Evolutionary conservation across 2,329 filamentous ascomycete genomes (phyloP), one percentile per base, ranked within the genome.

Genomic region (Colletotrichum gloeosporioides): DNA sequence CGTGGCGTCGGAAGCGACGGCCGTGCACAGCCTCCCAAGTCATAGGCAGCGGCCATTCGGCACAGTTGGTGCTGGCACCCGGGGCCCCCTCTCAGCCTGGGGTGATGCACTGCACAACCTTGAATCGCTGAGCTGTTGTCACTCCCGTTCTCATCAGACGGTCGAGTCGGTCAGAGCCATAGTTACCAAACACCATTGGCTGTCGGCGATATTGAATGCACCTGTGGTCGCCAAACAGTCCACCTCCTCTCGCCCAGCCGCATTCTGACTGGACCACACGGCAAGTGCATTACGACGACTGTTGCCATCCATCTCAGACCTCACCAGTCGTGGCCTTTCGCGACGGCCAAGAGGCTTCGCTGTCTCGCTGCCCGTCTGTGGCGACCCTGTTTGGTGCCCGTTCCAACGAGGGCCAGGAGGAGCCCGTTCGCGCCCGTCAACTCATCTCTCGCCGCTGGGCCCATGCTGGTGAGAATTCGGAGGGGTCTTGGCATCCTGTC

Each of bases 271-370:
- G 64, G 73, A 34, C 27, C 44, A 18, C 31, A 22, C 36, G 27
- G 31, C 39, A 27, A 62, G 73, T 57, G 64, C 57, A 76, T 73
- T 73, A 73, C 73, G 73, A 76, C 70, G 64, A 73, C 72, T 39
- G n/a, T 71, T 55, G 53, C 69, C 53, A 53, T 49, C 69, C 69
- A 34, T 32, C 31, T 62, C 55, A 29, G 29, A n/a, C 34, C 62
- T 49, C 16, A 12, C 67, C 34, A 55, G 31, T 27, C 53, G 36
- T 55, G 22, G 34, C 29, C 16, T n/a, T 25, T 57, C 9, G 25
- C 71, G 27, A 65, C 32, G 36, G 61, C 49, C 49, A 61, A 71
- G 72, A 49, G 31, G 29, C 29, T n/a, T 53, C 44, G 59, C 61
- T 66, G 59, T 71, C 34, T 49, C 29, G 68, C 62, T 22, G 34